phyloP scores from a whole-genome alignment of 805 yeast species.

The Clavispora carvajalis region DNA sequence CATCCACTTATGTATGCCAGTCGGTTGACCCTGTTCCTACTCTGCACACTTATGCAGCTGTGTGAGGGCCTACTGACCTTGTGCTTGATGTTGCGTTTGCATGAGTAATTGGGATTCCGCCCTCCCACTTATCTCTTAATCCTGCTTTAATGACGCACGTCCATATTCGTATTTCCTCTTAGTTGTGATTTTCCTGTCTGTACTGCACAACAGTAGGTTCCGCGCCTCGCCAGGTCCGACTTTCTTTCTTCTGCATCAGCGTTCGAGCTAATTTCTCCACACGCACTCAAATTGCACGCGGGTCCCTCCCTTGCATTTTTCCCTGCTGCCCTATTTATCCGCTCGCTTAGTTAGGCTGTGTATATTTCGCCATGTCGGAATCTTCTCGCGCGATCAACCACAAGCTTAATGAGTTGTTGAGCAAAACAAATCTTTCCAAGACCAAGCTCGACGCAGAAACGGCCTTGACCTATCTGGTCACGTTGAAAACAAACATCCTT shows the following conservation, averaged over 20 bases:
- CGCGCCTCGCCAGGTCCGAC: background rate
- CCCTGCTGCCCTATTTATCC: background rate
- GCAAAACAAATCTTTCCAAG: constrained; percentile 27
- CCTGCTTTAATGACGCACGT: too few relatives aligned
- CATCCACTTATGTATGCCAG: too few relatives aligned
- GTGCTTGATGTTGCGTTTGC: too few relatives aligned
- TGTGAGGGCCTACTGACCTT: too few relatives aligned
- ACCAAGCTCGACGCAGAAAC: constrained; percentile 28
- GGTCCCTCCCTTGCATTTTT: background rate
- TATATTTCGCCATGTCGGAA: constrained; percentile 28
- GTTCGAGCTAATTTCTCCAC: background rate
- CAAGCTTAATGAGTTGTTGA: constrained; percentile 37
- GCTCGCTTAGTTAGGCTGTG: too few relatives aligned
- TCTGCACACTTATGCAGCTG: too few relatives aligned
- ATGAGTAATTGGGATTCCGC: too few relatives aligned
- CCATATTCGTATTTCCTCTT: too few relatives aligned
- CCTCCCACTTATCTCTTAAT: too few relatives aligned
- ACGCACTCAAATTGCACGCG: background rate
- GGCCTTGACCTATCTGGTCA: constrained; percentile 30
- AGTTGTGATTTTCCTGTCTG: too few relatives aligned
- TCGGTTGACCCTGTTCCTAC: too few relatives aligned
- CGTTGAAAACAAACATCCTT: constrained; percentile 38
- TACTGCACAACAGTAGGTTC: background rate
- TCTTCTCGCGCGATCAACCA: constrained; percentile 40
- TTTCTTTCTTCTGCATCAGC: background rate